Conservation (phyloP, 2,329 filamentous ascomycete genomes). For the Monosporascus sp. region DNA sequence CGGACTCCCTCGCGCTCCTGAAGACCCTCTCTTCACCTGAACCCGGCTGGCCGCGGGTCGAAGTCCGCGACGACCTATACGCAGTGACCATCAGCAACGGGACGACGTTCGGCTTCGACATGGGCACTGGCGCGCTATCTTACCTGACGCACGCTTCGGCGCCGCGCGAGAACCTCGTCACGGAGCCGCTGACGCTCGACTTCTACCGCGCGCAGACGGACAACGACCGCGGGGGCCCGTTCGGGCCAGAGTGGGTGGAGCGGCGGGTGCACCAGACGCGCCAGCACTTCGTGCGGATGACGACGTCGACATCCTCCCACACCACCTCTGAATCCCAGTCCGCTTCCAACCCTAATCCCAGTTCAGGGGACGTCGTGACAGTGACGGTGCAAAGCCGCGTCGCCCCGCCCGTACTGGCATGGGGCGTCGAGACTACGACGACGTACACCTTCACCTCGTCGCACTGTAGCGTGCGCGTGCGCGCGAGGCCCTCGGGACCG, state of each 20-base stretch:
- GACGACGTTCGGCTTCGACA: conserved; percentile 40
- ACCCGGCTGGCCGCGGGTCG: conserved; percentile 13
- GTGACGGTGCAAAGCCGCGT: conserved; percentile 43
- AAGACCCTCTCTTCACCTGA: conserved; percentile 12
- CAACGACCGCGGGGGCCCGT: conserved; percentile 54
- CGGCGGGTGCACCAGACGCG: conserved; percentile 41
- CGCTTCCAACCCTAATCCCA: not conserved
- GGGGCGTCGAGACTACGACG: conserved; percentile 47
- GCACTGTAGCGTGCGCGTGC: conserved; percentile 44
- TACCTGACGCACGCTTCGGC: conserved; percentile 33
- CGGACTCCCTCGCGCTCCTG: conserved; percentile 24
- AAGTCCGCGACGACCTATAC: conserved; percentile 24
- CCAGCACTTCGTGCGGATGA: conserved; percentile 34
- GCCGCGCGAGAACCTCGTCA: conserved; percentile 35
- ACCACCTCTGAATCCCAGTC: not conserved
- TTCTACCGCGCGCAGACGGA: conserved; percentile 64
- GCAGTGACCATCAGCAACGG: conserved; percentile 31
- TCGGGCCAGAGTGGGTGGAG: conserved; percentile 54
- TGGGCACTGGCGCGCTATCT: conserved; percentile 35
- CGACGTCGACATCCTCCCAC: conserved; percentile 3
- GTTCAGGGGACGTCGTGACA: not conserved
- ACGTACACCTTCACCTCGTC: conserved; percentile 51
- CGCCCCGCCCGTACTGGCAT: conserved; percentile 60
- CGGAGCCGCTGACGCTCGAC: conserved; percentile 40
- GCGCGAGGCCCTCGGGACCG: conserved; percentile 41